Percentiles rank a stretch among this genome's conserved stretches.
Evolutionary conservation across 129 eudicot genomes (phyloP).

Genomic region (Smallanthus sonchifolius): DNA sequence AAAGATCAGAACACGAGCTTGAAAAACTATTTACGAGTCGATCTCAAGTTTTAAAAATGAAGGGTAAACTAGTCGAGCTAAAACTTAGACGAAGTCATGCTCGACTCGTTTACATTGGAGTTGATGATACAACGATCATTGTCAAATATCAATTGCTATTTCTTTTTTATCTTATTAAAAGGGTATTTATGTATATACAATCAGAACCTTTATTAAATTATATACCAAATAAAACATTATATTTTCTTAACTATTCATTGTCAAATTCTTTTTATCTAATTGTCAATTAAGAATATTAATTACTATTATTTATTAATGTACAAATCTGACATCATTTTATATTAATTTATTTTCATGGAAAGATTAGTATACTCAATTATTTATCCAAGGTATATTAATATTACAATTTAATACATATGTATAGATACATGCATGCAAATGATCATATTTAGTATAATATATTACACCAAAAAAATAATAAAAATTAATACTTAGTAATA

Average conservation of each 20-base stretch:
- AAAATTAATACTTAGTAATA: background rate
- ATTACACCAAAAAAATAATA: background rate
- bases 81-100: too few relatives aligned
- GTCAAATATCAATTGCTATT: background rate
- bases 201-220: background rate
- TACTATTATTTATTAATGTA: background rate
- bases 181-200: background rate
- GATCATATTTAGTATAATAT: background rate
- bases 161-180: background rate
- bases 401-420: background rate
- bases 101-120: too few relatives aligned
- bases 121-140: background rate
- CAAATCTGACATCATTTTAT: slow-evolving; percentile 1
- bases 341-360: background rate
- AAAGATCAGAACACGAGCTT: too few relatives aligned
- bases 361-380: background rate
- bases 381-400: slow-evolving; percentile 4
- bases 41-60: too few relatives aligned
- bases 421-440: slow-evolving; percentile 19
- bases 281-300: background rate
- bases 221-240: background rate
- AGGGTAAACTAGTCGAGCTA: too few relatives aligned
- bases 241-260: background rate
- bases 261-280: background rate
- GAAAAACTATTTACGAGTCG: too few relatives aligned